Conservation (phyloP, 306 rosid species). For the Glycine tomentella region DNA sequence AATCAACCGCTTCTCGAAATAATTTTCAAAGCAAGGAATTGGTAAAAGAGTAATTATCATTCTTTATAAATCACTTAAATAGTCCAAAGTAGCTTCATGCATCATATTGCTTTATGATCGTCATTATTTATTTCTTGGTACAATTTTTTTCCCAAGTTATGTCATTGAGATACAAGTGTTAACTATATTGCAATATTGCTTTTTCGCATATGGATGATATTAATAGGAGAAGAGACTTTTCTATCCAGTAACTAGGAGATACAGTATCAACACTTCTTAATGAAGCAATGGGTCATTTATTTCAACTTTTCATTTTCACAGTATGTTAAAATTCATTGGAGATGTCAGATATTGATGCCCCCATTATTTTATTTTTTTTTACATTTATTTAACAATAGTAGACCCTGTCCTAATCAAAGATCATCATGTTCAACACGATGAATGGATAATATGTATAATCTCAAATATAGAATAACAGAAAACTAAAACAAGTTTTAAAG, state of each 20-base stretch:
- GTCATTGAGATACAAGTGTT: too few species aligned
- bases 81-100: neutral
- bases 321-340: too few species aligned
- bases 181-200: too few species aligned
- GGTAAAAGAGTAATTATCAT: neutral
- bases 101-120: too few species aligned
- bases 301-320: too few species aligned
- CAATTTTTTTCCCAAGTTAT: too few species aligned
- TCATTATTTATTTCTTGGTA: too few species aligned
- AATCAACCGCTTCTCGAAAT: neutral
- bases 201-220: too few species aligned
- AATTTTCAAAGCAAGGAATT: neutral
- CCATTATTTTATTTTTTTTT: neutral
- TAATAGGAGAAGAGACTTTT: too few species aligned
- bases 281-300: too few species aligned
- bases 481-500: neutral
- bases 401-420: conserved; percentile 12
- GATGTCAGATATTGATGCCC: neutral
- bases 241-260: too few species aligned
- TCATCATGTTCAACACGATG: neutral
- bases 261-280: too few species aligned
- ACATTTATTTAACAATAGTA: conserved; percentile 6
- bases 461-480: neutral
- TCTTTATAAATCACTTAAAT: neutral
- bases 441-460: conserved; percentile 32